Conservation (phyloP, 2,329 filamentous ascomycete species). For the Ophiostoma perfectum region DNA sequence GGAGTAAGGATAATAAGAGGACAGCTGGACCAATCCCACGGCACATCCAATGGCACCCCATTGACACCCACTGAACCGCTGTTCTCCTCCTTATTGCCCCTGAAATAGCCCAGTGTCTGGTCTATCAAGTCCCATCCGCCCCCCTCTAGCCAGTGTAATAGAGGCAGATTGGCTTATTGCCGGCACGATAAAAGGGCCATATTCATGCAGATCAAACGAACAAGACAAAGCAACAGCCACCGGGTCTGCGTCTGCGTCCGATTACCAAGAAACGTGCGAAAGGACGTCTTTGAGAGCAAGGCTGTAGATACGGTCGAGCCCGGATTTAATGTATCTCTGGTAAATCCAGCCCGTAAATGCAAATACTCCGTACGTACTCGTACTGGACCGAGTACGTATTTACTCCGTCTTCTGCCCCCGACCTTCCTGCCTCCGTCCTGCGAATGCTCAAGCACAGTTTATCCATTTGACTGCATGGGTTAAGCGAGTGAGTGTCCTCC, state of each 20-base stretch:
- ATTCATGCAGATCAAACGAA: not conserved
- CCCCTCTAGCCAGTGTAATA: no score
- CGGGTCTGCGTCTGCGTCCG: no score
- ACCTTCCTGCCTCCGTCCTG: no score
- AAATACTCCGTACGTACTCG: not conserved
- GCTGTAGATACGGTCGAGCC: no score
- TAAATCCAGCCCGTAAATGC: not conserved
- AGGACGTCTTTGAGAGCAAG: no score
- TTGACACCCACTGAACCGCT: not conserved
- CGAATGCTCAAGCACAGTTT: not conserved
- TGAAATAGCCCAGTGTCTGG: not conserved
- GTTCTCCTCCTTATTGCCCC: not conserved
- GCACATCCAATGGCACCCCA: not conserved
- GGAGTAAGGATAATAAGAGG: not conserved
- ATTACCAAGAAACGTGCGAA: no score
- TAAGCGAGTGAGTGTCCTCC: slow-evolving; percentile 3
- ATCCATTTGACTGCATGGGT: slow-evolving; percentile 1
- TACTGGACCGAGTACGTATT: not conserved
- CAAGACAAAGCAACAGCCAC: not conserved
- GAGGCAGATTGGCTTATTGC: not conserved
- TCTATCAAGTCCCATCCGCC: not conserved
- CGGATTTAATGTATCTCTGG: no score
- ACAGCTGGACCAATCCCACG: not conserved
- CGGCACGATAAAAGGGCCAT: not conserved
- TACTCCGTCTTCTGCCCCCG: no score